Percentiles rank a stretch among this genome's conserved stretches.
These are phyloP conservation scores for Auricularia sp. DNA, from an alignment of 768 basidiomycete species.

Conservation along the genomic window DNA sequence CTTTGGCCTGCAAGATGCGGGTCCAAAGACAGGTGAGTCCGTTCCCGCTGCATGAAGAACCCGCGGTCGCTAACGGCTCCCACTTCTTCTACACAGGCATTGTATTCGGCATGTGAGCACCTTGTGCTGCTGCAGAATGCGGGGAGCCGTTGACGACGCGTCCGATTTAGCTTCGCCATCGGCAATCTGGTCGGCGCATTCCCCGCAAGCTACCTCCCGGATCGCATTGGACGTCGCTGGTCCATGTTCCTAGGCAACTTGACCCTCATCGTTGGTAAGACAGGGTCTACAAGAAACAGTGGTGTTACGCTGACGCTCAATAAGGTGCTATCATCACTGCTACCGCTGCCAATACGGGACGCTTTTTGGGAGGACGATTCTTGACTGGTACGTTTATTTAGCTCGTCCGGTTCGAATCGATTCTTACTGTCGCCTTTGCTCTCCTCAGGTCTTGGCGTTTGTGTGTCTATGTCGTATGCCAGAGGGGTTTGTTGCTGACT, in stretches of 20 bases:
- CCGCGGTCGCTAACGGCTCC: neutral
- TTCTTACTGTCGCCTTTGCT: neutral
- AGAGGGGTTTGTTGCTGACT: no score
- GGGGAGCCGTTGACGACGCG: no score
- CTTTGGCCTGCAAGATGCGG: slow-evolving; percentile 35
- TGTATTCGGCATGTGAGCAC: slow-evolving; percentile 40
- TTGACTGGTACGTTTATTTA: slow-evolving; percentile 31
- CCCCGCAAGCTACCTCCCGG: neutral
- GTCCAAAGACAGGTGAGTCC: slow-evolving; percentile 28
- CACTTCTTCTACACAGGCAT: slow-evolving; percentile 22
- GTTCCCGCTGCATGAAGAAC: neutral
- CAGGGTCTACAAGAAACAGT: no score
- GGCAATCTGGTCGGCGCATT: neutral
- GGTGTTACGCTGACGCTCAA: accelerated
- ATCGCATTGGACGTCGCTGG: slow-evolving; percentile 26
- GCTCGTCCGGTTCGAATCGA: neutral
- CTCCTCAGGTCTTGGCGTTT: neutral
- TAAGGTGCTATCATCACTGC: slow-evolving; percentile 33
- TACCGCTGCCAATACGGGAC: slow-evolving; percentile 31
- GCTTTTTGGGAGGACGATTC: slow-evolving; percentile 41
- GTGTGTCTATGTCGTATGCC: neutral
- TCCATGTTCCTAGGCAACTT: slow-evolving; percentile 42
- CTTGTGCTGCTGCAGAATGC: no score
- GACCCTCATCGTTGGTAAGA: slow-evolving; percentile 31
- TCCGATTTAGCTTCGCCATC: neutral